Base-by-base conservation (phyloP, 2,329 filamentous ascomycete species). In the Penicillium sumatraense region DNA sequence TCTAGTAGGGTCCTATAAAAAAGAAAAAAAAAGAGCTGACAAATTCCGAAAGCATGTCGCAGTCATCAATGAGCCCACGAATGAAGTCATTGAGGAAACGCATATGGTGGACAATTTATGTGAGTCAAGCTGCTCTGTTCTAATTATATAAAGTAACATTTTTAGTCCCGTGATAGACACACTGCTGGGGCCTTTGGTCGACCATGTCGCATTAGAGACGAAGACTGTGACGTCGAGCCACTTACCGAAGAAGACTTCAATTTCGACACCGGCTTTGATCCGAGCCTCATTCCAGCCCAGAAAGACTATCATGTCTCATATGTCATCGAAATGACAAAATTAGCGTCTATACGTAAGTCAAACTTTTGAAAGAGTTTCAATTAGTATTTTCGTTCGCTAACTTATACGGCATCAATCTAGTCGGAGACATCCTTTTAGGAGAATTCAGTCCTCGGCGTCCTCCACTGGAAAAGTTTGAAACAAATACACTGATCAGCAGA, bases 151-250 rank as follows among this genome's bases (percentile, higher is more conserved):
- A 33, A 26, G 24, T 42, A 33, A 59, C 21, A 26, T 36, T 18
- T 14, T 20, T 18, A 66, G 64, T 58, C 50, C 10, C 61, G 64
- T 13, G 64, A 66, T 48, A 57, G 62, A 26, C 64, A 66, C 42
- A 57, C 49, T 9, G 54, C 65, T 36, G 63, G 60, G 11, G 61
- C 62, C n/a, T 61, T 68, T 18, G 64, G 66, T n/a, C 57, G 62
- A 16, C 66, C 66, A 2, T 62, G 57, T 18, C 64, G 63, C n/a
- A 68, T 65, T 27, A 57, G 65, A 21, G 62, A 62, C 21, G 62
- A 58, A 23, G 64, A 68, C 41, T 67, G 64, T 40, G 66, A 67
- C 46, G 52, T 67, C n/a, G 66, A 65, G 24, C 36, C 47, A 6
- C 62, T 67, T n/a, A 49, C 56, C 1, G 54, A 52, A 26, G 54